Evolutionary conservation across 1,284 basidiomycete genomes (phyloP), one percentile per base, ranked within the genome.

Genomic region (Volvariella volvacea): DNA sequence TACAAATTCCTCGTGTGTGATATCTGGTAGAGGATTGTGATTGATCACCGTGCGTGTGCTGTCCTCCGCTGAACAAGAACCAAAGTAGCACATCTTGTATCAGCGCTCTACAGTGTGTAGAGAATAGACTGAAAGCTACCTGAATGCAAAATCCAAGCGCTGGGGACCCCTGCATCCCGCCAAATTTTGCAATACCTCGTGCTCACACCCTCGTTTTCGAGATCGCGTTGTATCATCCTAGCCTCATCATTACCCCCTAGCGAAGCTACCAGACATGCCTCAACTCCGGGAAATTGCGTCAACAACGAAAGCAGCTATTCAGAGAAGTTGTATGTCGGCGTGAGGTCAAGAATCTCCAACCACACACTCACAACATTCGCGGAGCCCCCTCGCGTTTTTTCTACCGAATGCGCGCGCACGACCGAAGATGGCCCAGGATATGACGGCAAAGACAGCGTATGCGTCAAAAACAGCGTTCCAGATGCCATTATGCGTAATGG

Each of bases 1-100:
- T 25, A 90, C 78, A 52, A 90, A 90, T 52, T 90, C 87, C 50
- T 89, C 87, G 51, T 89, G 87, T 0, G 84, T 82, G 49, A 89
- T 78, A 52, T 90, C 87, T 1, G 86, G 87, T 3, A 90, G 68
- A 2, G 88, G 87, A 54, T 89, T 90, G 60, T 90, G 86, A 61
- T 90, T 88, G 53, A 89, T 77, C 40, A 89, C 80, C 4, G 84
- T 80, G 28, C 76, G 74, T 4, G 73, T 64, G 55, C 76, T 72
- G 37, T 71, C 71, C 50, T 85, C 78, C 34, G 66, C 82, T 83
- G 52, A 16, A 9, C 16, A 9, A 19, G 15, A 34, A 20, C 21
- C 3, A 33, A 28, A 6, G 25, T n/a, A n/a, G n/a, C n/a, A n/a
- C n/a, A n/a, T n/a, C n/a, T n/a, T 19, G 33, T 15, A 16, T 36